Percentiles rank a stretch among this genome's conserved stretches.
phyloP scores from a whole-genome alignment of 169 alveolate genomes.

The Plasmodium blacklocki region DNA sequence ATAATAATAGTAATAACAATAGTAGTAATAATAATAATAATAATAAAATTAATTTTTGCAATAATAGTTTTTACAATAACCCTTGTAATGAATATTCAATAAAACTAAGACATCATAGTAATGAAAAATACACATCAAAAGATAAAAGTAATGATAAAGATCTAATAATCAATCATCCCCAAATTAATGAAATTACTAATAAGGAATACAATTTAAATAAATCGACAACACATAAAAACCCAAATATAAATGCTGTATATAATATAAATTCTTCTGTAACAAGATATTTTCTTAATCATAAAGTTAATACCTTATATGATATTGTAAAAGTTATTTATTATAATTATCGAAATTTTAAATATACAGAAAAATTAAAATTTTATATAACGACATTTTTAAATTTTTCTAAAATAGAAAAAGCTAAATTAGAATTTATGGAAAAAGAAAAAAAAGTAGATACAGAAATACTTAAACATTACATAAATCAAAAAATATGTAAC shows the following conservation, averaged over 20 bases:
- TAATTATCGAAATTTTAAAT: constrained; percentile 12
- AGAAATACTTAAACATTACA: constrained; percentile 30
- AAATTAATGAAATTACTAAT: too few species aligned
- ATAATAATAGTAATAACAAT: neutral
- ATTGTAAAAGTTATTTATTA: constrained; percentile 42
- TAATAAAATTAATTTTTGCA: neutral
- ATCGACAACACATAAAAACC: too few species aligned
- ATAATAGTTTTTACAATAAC: neutral
- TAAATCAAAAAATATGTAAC: constrained; percentile 38
- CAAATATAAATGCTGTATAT: too few species aligned
- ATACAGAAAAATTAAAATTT: constrained; percentile 29
- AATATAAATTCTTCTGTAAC: too few species aligned
- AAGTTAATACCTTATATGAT: constrained; percentile 31
- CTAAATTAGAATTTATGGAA: constrained; percentile 53
- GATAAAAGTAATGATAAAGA: too few species aligned
- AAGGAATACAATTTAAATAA: too few species aligned
- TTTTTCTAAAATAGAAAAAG: constrained; percentile 50
- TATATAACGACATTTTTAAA: constrained; percentile 36
- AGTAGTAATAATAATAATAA: neutral
- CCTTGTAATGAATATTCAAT: neutral
- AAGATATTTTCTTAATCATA: constrained; percentile 16
- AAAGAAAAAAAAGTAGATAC: constrained; percentile 40
- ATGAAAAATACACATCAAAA: too few species aligned
- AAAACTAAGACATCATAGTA: too few species aligned
- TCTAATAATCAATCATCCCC: too few species aligned